Evolutionary conservation across 768 basidiomycete genomes (phyloP).

Genomic region (Holtermanniella nyarrowii): DNA sequence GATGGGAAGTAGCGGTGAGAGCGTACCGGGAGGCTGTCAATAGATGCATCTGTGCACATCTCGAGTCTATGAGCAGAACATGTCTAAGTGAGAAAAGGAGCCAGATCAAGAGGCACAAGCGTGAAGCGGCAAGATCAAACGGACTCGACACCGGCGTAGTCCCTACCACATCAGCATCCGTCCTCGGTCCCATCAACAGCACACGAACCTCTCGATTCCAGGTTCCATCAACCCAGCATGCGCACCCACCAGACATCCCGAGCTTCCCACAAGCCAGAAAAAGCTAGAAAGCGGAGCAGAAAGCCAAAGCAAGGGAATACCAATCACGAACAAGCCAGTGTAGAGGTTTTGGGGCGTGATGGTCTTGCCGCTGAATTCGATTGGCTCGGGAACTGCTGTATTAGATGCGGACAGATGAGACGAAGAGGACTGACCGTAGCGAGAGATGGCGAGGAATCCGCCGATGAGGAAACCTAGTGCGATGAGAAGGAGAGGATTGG

Average conservation of each 20-base stretch:
- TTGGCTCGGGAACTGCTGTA: slow-evolving; percentile 72
- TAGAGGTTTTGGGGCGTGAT: slow-evolving; percentile 87
- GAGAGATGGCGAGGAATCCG: slow-evolving; percentile 81
- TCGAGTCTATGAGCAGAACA: too few relatives aligned
- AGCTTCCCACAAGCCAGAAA: slow-evolving; percentile 91
- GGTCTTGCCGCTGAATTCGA: slow-evolving; percentile 67
- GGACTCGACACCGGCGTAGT: slow-evolving; percentile 29
- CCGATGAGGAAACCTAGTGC: slow-evolving; percentile 80
- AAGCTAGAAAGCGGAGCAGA: slow-evolving; percentile 53
- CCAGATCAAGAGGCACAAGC: too few relatives aligned
- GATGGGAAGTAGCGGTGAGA: neutral
- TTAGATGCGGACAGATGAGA: too few relatives aligned
- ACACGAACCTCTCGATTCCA: slow-evolving; percentile 55
- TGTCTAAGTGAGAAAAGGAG: too few relatives aligned
- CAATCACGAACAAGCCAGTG: slow-evolving; percentile 73
- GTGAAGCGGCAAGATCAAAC: slow-evolving; percentile 23
- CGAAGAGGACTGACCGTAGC: slow-evolving; percentile 55
- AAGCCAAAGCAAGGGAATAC: slow-evolving; percentile 67
- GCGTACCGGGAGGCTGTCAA: neutral
- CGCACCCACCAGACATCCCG: slow-evolving; percentile 66
- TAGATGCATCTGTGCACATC: too few relatives aligned
- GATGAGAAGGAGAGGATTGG: slow-evolving; percentile 69
- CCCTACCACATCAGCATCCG: slow-evolving; percentile 7
- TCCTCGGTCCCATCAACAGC: neutral
- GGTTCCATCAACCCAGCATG: slow-evolving; percentile 88